Percentiles rank a stretch among this genome's conserved stretches.
Conservation (phyloP, 768 basidiomycete genomes). For the Porpolomopsis calyptriformis region DNA sequence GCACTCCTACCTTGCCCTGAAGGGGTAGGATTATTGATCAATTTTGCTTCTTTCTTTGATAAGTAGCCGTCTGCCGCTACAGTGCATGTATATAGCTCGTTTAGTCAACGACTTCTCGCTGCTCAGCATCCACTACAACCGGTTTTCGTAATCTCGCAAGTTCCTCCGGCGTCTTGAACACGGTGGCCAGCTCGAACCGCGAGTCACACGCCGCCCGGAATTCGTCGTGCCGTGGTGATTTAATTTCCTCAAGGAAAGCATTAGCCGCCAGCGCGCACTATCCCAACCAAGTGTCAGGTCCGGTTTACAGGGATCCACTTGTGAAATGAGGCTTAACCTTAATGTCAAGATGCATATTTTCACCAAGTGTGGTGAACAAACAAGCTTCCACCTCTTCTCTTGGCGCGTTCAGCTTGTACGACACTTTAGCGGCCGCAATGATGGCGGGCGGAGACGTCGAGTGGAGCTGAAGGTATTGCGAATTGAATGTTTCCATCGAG, state of each 20-base stretch:
- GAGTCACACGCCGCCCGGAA: constrained; percentile 45
- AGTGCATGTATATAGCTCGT: too few species aligned
- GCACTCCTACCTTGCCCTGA: too few species aligned
- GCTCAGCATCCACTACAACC: not conserved
- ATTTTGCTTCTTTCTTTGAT: too few species aligned
- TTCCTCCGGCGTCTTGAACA: constrained; percentile 53
- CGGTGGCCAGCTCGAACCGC: constrained; percentile 51
- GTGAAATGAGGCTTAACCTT: constrained; percentile 28
- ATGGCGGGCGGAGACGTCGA: constrained; percentile 40
- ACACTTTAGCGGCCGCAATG: constrained; percentile 54
- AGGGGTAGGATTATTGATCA: too few species aligned
- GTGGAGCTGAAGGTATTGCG: constrained; percentile 63
- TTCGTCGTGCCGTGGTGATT: constrained; percentile 47
- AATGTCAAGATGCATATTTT: constrained; percentile 34
- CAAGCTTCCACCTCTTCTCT: constrained; percentile 50
- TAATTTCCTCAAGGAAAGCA: constrained; percentile 37
- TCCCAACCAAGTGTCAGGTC: not conserved
- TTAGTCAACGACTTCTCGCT: not conserved
- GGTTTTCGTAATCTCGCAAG: constrained; percentile 26
- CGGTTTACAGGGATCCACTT: not conserved
- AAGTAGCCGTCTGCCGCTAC: too few species aligned
- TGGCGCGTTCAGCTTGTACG: constrained; percentile 35
- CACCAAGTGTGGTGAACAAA: constrained; percentile 36
- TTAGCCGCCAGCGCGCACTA: constrained; percentile 45
- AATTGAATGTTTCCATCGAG: constrained; percentile 58